phyloP scores from a whole-genome alignment of 2,329 filamentous ascomycete genomes.

The Xylariomycetidae sp. region DNA sequence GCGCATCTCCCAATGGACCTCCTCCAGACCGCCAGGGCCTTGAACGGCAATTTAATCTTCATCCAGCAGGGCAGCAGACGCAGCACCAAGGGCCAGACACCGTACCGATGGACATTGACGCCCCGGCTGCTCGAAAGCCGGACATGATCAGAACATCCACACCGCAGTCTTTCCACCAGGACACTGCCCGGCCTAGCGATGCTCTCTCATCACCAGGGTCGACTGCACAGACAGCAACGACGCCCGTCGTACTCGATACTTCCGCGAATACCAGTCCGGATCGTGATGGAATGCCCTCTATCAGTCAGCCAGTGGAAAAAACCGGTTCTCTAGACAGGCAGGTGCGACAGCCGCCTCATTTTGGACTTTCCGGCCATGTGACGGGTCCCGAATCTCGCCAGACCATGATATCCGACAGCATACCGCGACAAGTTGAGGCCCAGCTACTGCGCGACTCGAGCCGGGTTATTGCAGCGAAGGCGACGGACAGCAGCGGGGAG shows the following conservation, averaged over 20 bases:
- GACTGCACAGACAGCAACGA: slow-evolving; percentile 67
- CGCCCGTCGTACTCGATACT: slow-evolving; percentile 59
- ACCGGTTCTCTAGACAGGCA: too few species aligned
- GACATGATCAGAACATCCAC: slow-evolving; percentile 22
- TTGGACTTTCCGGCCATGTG: too few species aligned
- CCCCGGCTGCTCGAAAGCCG: slow-evolving; percentile 3
- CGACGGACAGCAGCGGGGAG: slow-evolving; percentile 1
- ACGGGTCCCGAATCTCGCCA: too few species aligned
- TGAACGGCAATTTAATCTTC: neutral
- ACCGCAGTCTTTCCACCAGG: slow-evolving; percentile 29
- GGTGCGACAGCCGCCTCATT: too few species aligned
- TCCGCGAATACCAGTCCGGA: slow-evolving; percentile 73
- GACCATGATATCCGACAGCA: slow-evolving; percentile 22
- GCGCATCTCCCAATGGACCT: too few species aligned
- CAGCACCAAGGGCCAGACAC: slow-evolving; percentile 2
- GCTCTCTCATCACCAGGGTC: slow-evolving; percentile 53
- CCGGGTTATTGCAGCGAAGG: slow-evolving; percentile 3
- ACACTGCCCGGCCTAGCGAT: slow-evolving; percentile 34
- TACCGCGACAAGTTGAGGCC: slow-evolving; percentile 13
- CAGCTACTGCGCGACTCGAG: slow-evolving; percentile 13
- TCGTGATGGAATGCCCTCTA: slow-evolving; percentile 55
- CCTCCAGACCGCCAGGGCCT: slow-evolving; percentile 3
- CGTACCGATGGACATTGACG: slow-evolving; percentile 12
- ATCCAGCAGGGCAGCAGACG: slow-evolving; percentile 1
- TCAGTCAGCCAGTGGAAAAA: slow-evolving; percentile 37